These are phyloP conservation scores for Lanmaoa pseudosensibilis DNA, from an alignment of 768 basidiomycete genomes.

Conservation along the genomic window DNA sequence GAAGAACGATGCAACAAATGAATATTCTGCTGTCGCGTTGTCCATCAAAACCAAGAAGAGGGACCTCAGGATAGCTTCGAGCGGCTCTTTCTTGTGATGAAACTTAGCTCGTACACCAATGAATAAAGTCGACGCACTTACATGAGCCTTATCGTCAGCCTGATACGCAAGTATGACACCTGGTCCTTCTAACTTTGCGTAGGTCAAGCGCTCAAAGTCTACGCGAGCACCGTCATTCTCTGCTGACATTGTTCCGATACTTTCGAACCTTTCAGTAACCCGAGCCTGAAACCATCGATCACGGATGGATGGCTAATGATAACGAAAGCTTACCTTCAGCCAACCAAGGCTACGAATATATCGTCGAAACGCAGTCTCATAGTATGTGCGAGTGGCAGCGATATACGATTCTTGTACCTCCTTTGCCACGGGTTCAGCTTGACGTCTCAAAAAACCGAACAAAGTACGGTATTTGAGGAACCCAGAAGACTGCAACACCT, in stretches of 20 bases:
- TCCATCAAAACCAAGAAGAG: constrained; percentile 89
- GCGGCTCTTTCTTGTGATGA: constrained; percentile 64
- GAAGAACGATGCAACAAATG: constrained; percentile 87
- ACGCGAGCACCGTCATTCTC: constrained; percentile 41
- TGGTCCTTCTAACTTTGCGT: constrained; percentile 78
- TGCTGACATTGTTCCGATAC: constrained; percentile 50
- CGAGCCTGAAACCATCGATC: constrained; percentile 48
- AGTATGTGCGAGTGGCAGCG: constrained; percentile 82
- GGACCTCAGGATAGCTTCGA: constrained; percentile 85
- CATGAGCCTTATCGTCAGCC: constrained; percentile 86
- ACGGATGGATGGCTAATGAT: background rate
- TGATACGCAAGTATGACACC: constrained; percentile 80
- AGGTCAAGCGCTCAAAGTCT: constrained; percentile 57
- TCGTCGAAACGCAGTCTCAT: constrained; percentile 91
- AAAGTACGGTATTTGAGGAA: constrained; percentile 81
- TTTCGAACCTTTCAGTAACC: constrained; percentile 66
- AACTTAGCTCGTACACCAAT: constrained; percentile 11
- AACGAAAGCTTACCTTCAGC: constrained; percentile 58
- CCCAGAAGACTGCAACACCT: constrained; percentile 85
- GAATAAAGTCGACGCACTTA: constrained; percentile 42
- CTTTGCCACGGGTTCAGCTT: constrained; percentile 75
- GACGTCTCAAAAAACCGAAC: constrained; percentile 82
- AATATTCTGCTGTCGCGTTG: constrained; percentile 91
- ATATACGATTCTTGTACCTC: constrained; percentile 90
- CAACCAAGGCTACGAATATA: constrained; percentile 80